Evolutionary conservation across 2,329 filamentous ascomycete genomes (phyloP), one percentile per base, ranked within the genome.

Genomic region (Phialophora verrucosa): DNA sequence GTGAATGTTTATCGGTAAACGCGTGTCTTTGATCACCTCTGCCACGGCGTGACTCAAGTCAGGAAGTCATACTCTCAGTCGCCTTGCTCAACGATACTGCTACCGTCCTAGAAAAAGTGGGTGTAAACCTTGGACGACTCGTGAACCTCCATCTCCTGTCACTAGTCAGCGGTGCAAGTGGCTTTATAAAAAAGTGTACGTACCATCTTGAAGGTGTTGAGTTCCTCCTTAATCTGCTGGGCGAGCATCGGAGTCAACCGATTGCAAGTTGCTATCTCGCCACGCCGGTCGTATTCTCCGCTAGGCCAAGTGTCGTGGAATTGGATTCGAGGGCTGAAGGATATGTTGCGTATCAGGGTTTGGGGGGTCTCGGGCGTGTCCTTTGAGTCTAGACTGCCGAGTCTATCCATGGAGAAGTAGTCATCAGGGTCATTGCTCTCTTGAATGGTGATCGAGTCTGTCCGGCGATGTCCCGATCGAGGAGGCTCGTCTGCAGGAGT

Each of bases 171-270:
- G 57, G 54, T 42, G 67, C 71, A 63, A 60, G 62, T 14, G 1
- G 54, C 2, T 50, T 0, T 53, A 2, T 51, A n/a, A 42, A 17
- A 1, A 7, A 25, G 17, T n/a, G 14, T 23, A 80, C 89, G 69
- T 83, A 95, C 92, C 95, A 99, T 99, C 80, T 99, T 99, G 85
- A 99, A 99, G 73, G 90, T 96, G 82, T 99, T 99, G 73, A 99
- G 87, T 82, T 99, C 95, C 82, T 99, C 95, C 82, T 98, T 98
- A 82, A 99, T 99, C 79, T 99, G 95, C 81, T 99, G 95, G 54
- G 95, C 95, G 70, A 99, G 87, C 86, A 97, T 93, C 12, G 95
- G 95, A 57, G 95, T 99, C 72, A 99, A 84, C 71, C 94, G 91
- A 77, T 99, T 99, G 87, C 95, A 99, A 1, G 95, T 99, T 11